Conservation (phyloP, 805 yeast genomes). For the Wickerhamiella bombiphila region DNA sequence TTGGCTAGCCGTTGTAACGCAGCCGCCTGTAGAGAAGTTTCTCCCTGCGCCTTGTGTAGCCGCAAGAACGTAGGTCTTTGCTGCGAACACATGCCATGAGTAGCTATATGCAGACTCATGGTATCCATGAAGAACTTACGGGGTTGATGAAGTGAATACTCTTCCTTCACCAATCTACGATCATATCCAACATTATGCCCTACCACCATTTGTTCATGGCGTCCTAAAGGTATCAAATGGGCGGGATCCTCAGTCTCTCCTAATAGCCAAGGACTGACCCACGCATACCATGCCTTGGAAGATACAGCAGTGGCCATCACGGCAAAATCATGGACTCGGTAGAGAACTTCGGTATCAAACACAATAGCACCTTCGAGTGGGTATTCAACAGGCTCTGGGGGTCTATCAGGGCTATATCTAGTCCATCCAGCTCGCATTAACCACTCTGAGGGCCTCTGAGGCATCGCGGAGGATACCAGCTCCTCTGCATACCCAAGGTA, state of each 20-base stretch:
- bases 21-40: conserved; percentile 9
- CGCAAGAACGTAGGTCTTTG: conserved; percentile 69
- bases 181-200: conserved; percentile 92
- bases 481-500: conserved; percentile 38
- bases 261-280: conserved; percentile 81
- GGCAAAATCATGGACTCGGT: conserved; percentile 59
- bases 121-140: conserved; percentile 78
- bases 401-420: conserved; percentile 34
- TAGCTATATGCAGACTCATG: conserved; percentile 83
- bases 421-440: conserved; percentile 62
- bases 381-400: conserved; percentile 43
- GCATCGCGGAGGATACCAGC: conserved; percentile 24
- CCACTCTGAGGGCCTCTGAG: conserved; percentile 31
- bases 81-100: conserved; percentile 81
- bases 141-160: conserved; percentile 52
- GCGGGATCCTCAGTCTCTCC: conserved; percentile 31
- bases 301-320: conserved; percentile 72
- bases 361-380: conserved; percentile 64
- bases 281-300: conserved; percentile 71
- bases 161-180: conserved; percentile 73
- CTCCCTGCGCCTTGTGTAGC: conserved; percentile 18
- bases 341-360: conserved; percentile 82
- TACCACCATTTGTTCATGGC: conserved; percentile 46
- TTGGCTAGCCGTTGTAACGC: conserved; percentile 69
- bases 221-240: conserved; percentile 67